Base-by-base conservation (phyloP, 2,329 filamentous ascomycete species). In the Drechslerella dactyloides region DNA sequence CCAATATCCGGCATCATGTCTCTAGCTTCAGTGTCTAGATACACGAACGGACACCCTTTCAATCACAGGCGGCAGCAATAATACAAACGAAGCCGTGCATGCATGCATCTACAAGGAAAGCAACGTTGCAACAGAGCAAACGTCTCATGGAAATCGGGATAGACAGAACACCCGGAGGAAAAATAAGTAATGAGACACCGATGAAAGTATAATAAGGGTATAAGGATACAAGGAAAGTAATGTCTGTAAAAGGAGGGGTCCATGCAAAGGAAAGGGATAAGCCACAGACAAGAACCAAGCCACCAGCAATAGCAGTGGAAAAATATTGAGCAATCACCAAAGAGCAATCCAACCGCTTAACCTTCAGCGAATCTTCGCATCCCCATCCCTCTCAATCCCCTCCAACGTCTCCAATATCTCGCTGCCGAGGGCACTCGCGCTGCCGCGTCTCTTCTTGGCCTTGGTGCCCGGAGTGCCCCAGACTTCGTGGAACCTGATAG, bases 401-500 rank as follows among this genome's bases (percentile, higher is more conserved):
- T 96, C 89, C 62, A 92, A 81, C 19, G 86, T 86, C 78, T 96
- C 92, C 33, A 96, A 83, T 74, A 97, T 96, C 78, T 90, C 87
- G 80, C 91, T 96, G 2, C 91, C 90, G 90, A 90, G 23, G 96
- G 81, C 73, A 90, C 82, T 56, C 1, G 13, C 30, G 15, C 58
- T 54, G 1, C 90, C 87, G 76, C 85, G 88, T 75, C 81, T 82
- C 1, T 73, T 50, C 8, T 74, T 53, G 27, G 68, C 54, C 7
- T 64, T 74, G n/a, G 57, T 69, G 21, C 75, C 74, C 1, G 61
- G 68, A 1, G 85, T 85, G n/a, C 85, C 84, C 94, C 93, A 97
- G 10, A 99, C 87, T 81, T 97, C 93, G 79, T 97, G 92, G 77
- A 97, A 97, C 78, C 94, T 94, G 79, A 97, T 89, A 76, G 87